Conservation (phyloP, 2,329 filamentous ascomycete species). For the Canariomyces notabilis region DNA sequence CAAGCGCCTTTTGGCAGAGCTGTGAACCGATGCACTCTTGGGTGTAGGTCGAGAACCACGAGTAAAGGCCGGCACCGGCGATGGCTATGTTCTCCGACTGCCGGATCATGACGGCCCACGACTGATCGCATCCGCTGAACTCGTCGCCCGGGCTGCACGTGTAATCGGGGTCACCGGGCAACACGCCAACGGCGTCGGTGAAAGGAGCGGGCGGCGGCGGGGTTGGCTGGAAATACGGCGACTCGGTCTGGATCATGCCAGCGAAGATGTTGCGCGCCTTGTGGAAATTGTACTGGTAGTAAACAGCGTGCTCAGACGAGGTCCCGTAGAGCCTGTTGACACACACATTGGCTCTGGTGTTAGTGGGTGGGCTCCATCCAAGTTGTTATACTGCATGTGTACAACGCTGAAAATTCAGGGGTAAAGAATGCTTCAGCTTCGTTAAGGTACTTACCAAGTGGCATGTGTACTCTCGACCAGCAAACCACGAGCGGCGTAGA, state of each 20-base stretch:
- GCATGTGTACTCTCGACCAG: constrained; percentile 26
- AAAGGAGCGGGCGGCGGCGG: constrained; percentile 24
- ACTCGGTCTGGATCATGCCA: constrained; percentile 38
- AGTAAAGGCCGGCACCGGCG: constrained; percentile 14
- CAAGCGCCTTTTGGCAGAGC: constrained; percentile 16
- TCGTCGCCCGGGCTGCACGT: neutral
- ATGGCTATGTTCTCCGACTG: constrained; percentile 9
- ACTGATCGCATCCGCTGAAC: constrained; percentile 7
- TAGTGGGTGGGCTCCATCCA: no score
- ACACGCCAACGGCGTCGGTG: constrained; percentile 3
- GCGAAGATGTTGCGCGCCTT: constrained; percentile 43
- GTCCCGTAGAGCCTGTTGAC: constrained; percentile 39
- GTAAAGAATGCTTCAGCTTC: no score
- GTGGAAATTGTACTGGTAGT: constrained; percentile 45
- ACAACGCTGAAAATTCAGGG: no score
- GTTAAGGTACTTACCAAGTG: no score
- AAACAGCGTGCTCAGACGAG: constrained; percentile 43
- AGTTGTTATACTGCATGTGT: no score
- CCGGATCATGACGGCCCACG: constrained; percentile 16
- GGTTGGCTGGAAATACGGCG: constrained; percentile 27
- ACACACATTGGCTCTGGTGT: no score
- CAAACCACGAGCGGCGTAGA: constrained; percentile 30
- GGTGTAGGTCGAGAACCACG: constrained; percentile 15
- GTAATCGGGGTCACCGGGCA: constrained; percentile 12
- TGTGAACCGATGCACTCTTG: constrained; percentile 16